Base-by-base conservation (phyloP, 192 early-diverging fungal species). In the Allomyces arbusculus region DNA sequence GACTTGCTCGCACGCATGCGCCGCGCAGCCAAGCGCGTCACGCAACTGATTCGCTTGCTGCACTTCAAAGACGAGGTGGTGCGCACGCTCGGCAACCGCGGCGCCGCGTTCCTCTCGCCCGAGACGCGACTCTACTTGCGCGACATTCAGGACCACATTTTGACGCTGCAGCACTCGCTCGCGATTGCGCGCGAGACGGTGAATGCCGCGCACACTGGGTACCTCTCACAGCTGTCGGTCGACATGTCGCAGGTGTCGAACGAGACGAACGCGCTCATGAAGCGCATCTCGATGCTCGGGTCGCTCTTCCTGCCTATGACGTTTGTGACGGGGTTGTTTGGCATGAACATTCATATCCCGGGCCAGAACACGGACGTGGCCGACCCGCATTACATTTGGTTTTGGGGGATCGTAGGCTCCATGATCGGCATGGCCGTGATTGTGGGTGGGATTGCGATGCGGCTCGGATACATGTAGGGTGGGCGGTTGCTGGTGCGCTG, bases 171-270 rank as follows among this genome's bases (percentile, higher is more conserved):
- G 10, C 67, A 67, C 58, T 66, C 76, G 24, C 75, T 77, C 61
- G 23, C 72, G 64, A 75, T 73, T 16, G 70, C 76, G 4, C 85
- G 88, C 70, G 79, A 87, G 40, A 84, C 87, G 44, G 73, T 85
- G 23, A 75, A 81, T 4, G 69, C 86, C 28, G 83, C 85, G 9
- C 86, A 89, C 64, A 80, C 84, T 20, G 88, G 88, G 69, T 88
- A 89, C 43, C 65, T 88, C 19, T 87, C 88, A 6, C 82, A 85
- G 62, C 85, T 89, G 68, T 87, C 85, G 2, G 78, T 89, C n/a
- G 87, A 87, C 70, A 82, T 89, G 62, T 58, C 50, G 20, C 50
- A 58, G 20, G 50, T 10, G n/a, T 64, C 62, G 4, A 82, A 82
- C 65, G 76, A 80, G 64, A 80, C 77, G 23, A 82, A 78, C 64